Evolutionary conservation across 2,329 filamentous ascomycete genomes (phyloP).

Genomic region (Stromatinia cepivora): DNA sequence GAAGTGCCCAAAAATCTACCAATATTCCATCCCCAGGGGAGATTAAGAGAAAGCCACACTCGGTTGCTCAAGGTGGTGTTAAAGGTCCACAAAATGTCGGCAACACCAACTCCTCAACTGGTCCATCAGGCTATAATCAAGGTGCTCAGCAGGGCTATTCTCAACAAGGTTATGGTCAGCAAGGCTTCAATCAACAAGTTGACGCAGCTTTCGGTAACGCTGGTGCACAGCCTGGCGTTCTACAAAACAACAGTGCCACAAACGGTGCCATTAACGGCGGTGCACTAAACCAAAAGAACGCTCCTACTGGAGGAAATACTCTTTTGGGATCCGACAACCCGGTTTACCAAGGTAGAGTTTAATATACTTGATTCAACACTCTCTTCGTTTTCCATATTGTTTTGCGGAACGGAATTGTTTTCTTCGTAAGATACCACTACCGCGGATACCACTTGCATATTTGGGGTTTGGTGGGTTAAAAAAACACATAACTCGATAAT

Average conservation of each 20-base stretch:
- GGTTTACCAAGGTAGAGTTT: slow-evolving; percentile 21
- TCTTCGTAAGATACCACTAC: slow-evolving; percentile 26
- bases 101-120: slow-evolving; percentile 23
- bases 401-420: slow-evolving; percentile 18
- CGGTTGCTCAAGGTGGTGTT: slow-evolving; percentile 34
- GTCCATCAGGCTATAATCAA: neutral
- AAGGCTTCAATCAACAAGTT: slow-evolving; percentile 17
- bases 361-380: neutral
- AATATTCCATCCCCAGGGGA: slow-evolving; percentile 62
- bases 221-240: neutral
- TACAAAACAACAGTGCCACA: neutral
- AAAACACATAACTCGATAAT: slow-evolving; percentile 1
- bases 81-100: slow-evolving; percentile 35
- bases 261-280: slow-evolving; percentile 16
- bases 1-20: slow-evolving; percentile 69
- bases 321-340: slow-evolving; percentile 28
- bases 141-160: neutral
- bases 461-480: slow-evolving; percentile 12
- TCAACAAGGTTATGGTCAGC: neutral
- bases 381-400: slow-evolving; percentile 14
- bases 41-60: slow-evolving; percentile 55
- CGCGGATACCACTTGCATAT: slow-evolving; percentile 24
- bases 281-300: slow-evolving; percentile 8
- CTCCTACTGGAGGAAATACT: slow-evolving; percentile 17
- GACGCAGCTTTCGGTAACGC: slow-evolving; percentile 12